These are phyloP conservation scores for Nicotiana sylvestris DNA, from an alignment of 257 asterid genomes.

Conservation along the genomic window DNA sequence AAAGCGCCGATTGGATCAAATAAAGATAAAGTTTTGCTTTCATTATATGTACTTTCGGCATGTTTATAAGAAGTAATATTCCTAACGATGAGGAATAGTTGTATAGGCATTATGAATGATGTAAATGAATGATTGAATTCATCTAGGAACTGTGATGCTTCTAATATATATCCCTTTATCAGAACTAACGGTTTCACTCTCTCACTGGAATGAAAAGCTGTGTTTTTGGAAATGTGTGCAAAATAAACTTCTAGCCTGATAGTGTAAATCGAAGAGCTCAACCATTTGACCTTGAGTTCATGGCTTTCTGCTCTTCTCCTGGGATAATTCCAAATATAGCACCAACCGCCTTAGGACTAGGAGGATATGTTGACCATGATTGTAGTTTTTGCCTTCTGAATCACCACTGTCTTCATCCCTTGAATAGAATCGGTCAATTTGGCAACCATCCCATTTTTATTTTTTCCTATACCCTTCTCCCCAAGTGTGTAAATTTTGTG, in stretches of 20 bases:
- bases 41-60: slow-evolving; percentile 36
- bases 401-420: neutral
- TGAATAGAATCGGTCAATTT: neutral
- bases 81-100: neutral
- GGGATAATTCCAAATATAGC: neutral
- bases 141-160: slow-evolving; percentile 15
- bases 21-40: slow-evolving; percentile 36
- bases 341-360: neutral
- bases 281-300: neutral
- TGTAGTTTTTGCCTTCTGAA: neutral
- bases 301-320: neutral
- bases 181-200: slow-evolving; percentile 15
- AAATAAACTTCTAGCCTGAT: neutral
- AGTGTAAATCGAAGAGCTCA: neutral
- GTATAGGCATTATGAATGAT: neutral
- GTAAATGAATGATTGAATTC: slow-evolving; percentile 3
- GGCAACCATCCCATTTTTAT: neutral
- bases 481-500: neutral
- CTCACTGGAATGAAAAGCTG: slow-evolving; percentile 21
- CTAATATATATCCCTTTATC: neutral
- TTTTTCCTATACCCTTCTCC: neutral
- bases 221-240: neutral
- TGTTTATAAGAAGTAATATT: neutral
- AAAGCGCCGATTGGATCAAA: neutral
- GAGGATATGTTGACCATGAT: neutral